Base-by-base conservation (phyloP, 257 asterid genomes). In the Scutellaria baicalensis region DNA sequence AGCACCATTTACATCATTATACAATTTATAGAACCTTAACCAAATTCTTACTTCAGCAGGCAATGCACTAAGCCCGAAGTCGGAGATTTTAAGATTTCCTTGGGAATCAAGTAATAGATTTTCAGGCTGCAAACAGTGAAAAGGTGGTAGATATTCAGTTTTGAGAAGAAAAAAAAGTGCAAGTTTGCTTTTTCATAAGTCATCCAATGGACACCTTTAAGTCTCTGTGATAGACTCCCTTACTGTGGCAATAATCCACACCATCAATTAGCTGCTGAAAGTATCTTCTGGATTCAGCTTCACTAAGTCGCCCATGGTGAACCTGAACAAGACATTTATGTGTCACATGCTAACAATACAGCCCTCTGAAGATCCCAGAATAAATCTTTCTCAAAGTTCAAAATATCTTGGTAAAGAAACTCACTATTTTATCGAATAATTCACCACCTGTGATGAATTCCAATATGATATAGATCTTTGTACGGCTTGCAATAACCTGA, bases 401-500 rank as follows among this genome's bases (percentile, higher is more conserved):
- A n/a, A 17, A 23, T 12, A 65, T 39, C 33, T 42, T 66, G 75
- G 69, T 43, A 69, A 64, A 43, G 70, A 44, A 45, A 83, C 99
- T 86, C 78, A 94, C 97, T 59, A 94, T 94, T 85, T 91, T 94
- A 79, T 94, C 99, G 62, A 94, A 94, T 83, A 94, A 84, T 79
- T 94, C 99, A 18, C 99, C 99, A 66, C 99, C 99, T 13, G 99
- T 94, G 75, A 94, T 89, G 78, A 86, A 94, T 79, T 94, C 99
- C 90, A 91, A 79, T 81, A 94, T 83, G 84, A 94, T 94, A 79
- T 94, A 94, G 75, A 94, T 94, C 87, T 94, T 94, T 6, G 92
- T 94, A 56, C 97, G 96, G 81, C 92, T 89, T 76, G 99, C 99
- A 74, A 94, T 86, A 72, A 94, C 99, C 99, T 94, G 80, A 67